Base-by-base conservation (phyloP, 2,329 filamentous ascomycete genomes). In the Apiospora koreana region DNA sequence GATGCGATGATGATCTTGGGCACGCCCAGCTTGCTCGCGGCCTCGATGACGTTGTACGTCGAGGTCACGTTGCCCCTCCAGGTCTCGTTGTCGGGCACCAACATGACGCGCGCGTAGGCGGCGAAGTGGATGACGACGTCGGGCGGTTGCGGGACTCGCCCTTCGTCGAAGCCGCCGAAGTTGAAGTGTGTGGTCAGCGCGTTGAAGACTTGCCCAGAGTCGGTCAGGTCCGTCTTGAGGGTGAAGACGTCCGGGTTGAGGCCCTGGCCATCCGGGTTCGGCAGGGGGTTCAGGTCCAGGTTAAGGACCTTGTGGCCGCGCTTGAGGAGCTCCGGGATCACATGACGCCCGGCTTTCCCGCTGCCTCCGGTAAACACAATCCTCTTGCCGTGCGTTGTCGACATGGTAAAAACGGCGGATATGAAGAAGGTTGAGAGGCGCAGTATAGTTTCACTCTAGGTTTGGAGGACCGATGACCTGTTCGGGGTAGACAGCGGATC, bases 101-200 rank as follows among this genome's bases (percentile, higher is more conserved):
- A 82, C 84, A 91, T 85, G 74, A 89, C 88, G 35, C 88, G 83
- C 0, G 89, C 85, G 72, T 86, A 88, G 0, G 87, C 88, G 18
- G 85, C 87, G 68, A 91, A 87, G 76, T 92, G 89, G 67, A 91
- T 88, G 68, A 92, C 86, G 0, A 86, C 89, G 75, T 91, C 88
- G 0, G 89, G 88, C 0, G 82, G 81, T 0, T 78, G 76, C 23
- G 82, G 84, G 4, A 80, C 78, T 62, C 81, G 70, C 67, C 77
- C 77, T 46, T 66, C 67, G 64, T 58, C 50, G 65, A 71, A 70
- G 21, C 75, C 81, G 25, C 74, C 80, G 71, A 78, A 78, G 68
- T 73, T 81, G 78, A 89, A 90, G 74, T 91, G 87, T 0, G 85
- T 75, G 21, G 77, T 77, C 45, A 82, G 67, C 12, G 78, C 80